Base-by-base conservation (phyloP, 192 early-diverging fungal species). In the Coemansia aciculifera region DNA sequence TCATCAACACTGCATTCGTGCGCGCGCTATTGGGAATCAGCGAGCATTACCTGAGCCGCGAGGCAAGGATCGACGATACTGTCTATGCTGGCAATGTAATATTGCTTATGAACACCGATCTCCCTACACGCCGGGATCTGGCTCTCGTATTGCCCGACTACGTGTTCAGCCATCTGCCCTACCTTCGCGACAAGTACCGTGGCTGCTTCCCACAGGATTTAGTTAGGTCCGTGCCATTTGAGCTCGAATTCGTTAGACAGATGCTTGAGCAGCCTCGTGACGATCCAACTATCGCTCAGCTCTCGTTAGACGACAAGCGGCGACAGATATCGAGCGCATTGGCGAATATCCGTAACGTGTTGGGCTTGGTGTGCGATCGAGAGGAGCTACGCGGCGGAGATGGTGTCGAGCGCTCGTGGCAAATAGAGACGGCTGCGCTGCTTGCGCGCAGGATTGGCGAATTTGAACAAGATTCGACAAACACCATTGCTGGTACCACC, bases 71-170 rank as follows among this genome's bases (percentile, higher is more conserved):
- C 46, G 89, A 90, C 31, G 90, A 93, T 54, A 67, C 77, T 37
- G 68, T 72, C 3, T 91, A 95, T 67, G 90, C 91, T 15, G 89
- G 88, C 1, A 77, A 90, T 67, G 69, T 95, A 0, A 88, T 95
- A 31, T 69, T 97, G 12, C 84, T 94, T 36, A 89, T 93, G 62
- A 97, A 97, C 72, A 90, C 92, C 10, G 85, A 79, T 11, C 63
- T 69, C 5, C 59, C 73, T 2, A 81, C 86, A 59, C 81, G 86
- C 5, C 66, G 62, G 10, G 84, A 88, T 3, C 69, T 93, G 7
- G 67, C 64, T 0, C 31, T 62, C 0, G 84, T 79, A 17, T 51
- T 97, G 34, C 95, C 95, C 13, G 83, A 89, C 40, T 94, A 89
- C 74, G 74, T 90, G 2, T 92, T 86, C 70, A 75, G 79, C 49